Evolutionary conservation across 2,329 filamentous ascomycete genomes (phyloP), one percentile per base, ranked within the genome.

Genomic region (Tolypocladium pustulatum): DNA sequence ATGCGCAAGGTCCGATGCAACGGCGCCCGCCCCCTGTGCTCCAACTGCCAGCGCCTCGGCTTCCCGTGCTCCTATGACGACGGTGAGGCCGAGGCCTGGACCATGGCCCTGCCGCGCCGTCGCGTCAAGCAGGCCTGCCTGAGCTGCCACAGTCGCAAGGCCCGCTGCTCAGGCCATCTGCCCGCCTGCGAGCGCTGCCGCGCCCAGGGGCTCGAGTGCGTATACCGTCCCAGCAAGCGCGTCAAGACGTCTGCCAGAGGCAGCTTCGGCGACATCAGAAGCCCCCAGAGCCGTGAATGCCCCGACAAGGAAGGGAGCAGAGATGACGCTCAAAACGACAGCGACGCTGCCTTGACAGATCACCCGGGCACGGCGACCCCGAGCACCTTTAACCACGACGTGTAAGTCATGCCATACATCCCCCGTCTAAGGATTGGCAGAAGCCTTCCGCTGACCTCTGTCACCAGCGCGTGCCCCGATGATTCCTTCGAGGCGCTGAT

Each of bases 1-100:
- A 74, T 77, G 55, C 78, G 81, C 66, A 84, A 84, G 69, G 81
- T 84, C 25, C 80, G 81, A 54, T 84, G 81, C 70, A 80, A 83
- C 65, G 79, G 81, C 40, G 73, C 76, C 15, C 78, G 78, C 46
- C 74, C 78, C 55, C 71, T 80, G 60, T 84, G 81, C 68, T 78
- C 78, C 69, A 83, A 83, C 69, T 84, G 81, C 69, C 79, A 82
- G 62, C 78, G 81, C 25, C 76, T 84, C 52, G 80, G 79, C 54
- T 83, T 84, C 63, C 74, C 76, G 8, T 84, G 81, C 66, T 81
- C 81, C 9, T 84, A 82, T 65, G 79, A 82, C 60, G 79, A 81
- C 57, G 71, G 70, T 54, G 72, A 73, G 57, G 64, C 73, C 36
- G 73, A 75, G 15, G 67, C 73, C 53, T 74, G 78, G 63, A 74